Conservation (phyloP, 2,329 filamentous ascomycete genomes). For the Aspergillus phoenicis region DNA sequence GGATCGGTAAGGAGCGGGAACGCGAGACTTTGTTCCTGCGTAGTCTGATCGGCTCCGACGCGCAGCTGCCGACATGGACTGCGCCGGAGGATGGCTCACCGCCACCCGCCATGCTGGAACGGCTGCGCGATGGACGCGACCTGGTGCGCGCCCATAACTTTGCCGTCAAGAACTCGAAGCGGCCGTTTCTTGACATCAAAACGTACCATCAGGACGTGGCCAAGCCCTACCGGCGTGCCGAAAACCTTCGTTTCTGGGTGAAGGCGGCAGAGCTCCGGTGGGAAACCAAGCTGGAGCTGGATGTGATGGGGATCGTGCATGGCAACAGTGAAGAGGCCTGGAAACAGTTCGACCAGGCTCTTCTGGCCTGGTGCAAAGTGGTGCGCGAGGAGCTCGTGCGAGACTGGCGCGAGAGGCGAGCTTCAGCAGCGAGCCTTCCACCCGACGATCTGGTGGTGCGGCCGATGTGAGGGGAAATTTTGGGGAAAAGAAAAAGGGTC, state of each 20-base stretch:
- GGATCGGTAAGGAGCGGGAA: conserved; percentile 72
- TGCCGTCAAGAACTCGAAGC: conserved; percentile 78
- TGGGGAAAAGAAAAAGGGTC: not conserved
- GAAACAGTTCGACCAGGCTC: conserved; percentile 78
- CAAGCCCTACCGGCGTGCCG: conserved; percentile 90
- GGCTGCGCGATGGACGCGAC: conserved; percentile 75
- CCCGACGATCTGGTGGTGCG: conserved; percentile 23
- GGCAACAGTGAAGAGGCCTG: conserved; percentile 68
- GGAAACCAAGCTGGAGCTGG: conserved; percentile 80
- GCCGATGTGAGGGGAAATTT: not conserved
- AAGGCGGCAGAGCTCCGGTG: conserved; percentile 94
- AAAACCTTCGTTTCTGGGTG: conserved; percentile 93
- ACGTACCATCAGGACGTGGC: conserved; percentile 87
- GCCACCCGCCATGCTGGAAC: conserved; percentile 69
- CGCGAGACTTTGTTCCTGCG: conserved; percentile 79
- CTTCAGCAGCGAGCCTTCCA: conserved; percentile 20
- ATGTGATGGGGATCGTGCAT: conserved; percentile 84
- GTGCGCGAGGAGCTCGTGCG: conserved; percentile 78
- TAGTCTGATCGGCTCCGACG: conserved; percentile 64
- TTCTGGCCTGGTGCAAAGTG: conserved; percentile 79
- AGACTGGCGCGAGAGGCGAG: conserved; percentile 60
- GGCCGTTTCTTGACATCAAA: conserved; percentile 87
- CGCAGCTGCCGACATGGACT: conserved; percentile 69
- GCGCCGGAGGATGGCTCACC: conserved; percentile 52
- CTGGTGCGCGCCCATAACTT: conserved; percentile 89